Conservation (phyloP, 176 grass and related monocot genomes). For the Rhynchospora breviuscula region DNA sequence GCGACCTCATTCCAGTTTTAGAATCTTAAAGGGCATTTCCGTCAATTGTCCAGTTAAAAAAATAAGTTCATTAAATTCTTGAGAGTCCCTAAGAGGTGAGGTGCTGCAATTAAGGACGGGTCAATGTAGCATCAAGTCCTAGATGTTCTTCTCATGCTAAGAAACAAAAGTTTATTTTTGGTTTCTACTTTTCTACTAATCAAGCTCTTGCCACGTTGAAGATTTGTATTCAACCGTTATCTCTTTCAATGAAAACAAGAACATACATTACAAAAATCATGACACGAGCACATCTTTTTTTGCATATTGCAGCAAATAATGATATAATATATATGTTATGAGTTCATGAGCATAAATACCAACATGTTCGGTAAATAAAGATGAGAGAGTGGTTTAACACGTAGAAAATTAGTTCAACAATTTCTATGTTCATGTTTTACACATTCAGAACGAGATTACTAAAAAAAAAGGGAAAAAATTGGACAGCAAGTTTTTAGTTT, state of each 20-base stretch:
- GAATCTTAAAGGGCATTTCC: background rate
- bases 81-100: background rate
- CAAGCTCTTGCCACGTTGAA: constrained; percentile 1
- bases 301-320: background rate
- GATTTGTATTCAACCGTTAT: background rate
- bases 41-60: background rate
- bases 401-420: background rate
- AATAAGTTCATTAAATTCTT: background rate
- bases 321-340: background rate
- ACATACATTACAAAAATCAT: background rate
- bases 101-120: constrained; percentile 16
- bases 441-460: background rate
- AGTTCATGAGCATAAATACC: background rate
- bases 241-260: background rate
- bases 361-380: too few relatives aligned
- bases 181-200: background rate
- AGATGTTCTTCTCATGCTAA: constrained; percentile 28
- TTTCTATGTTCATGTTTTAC: constrained; percentile 16
- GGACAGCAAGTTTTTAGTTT: background rate
- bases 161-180: constrained; percentile 29
- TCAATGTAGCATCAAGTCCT: constrained; percentile 25
- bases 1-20: background rate
- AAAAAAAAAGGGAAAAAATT: background rate
- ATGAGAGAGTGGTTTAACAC: background rate
- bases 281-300: background rate